These are phyloP conservation scores for Botryotinia globosa DNA, from an alignment of 2,329 filamentous ascomycete species.

Conservation along the genomic window DNA sequence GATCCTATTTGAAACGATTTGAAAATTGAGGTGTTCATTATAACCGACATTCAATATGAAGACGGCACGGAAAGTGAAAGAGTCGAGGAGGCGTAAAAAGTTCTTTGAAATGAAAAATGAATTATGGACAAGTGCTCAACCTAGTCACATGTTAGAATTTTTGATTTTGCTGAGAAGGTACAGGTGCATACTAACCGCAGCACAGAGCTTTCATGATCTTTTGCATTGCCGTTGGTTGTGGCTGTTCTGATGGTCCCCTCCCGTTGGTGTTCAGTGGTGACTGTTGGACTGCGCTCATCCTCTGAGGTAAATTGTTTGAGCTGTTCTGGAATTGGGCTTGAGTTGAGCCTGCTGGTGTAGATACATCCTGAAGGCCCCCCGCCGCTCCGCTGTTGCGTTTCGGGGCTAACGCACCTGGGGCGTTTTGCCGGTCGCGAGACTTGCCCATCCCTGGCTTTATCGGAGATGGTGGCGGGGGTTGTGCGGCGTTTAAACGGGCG, in stretches of 20 bases:
- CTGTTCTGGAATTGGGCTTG: constrained; percentile 97
- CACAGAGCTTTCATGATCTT: constrained; percentile 92
- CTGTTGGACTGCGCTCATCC: constrained; percentile 53
- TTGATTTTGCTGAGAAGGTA: constrained; percentile 17
- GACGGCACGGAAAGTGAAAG: constrained; percentile 16
- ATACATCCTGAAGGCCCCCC: constrained; percentile 71
- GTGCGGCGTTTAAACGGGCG: constrained; percentile 90
- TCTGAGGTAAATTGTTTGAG: constrained; percentile 76
- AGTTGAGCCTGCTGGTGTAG: constrained; percentile 84
- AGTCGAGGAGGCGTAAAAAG: constrained; percentile 15
- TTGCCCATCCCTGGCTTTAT: constrained; percentile 75
- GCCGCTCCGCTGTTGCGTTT: constrained; percentile 72
- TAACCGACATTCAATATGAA: constrained; percentile 24
- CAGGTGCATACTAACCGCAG: constrained; percentile 62
- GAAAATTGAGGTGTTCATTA: constrained; percentile 30
- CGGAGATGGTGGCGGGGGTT: constrained; percentile 83
- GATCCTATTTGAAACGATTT: constrained; percentile 33
- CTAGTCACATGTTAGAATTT: constrained; percentile 30
- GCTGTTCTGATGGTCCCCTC: constrained; percentile 54
- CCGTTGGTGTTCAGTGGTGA: constrained; percentile 56
- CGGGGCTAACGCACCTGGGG: constrained; percentile 61
- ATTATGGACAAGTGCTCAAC: constrained; percentile 31
- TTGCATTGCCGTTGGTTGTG: constrained; percentile 78
- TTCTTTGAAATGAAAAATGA: constrained; percentile 6
- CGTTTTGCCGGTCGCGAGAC: constrained; percentile 72